Evolutionary conservation across 257 asterid genomes (phyloP).

Genomic region (Jaltomata sinuosa): DNA sequence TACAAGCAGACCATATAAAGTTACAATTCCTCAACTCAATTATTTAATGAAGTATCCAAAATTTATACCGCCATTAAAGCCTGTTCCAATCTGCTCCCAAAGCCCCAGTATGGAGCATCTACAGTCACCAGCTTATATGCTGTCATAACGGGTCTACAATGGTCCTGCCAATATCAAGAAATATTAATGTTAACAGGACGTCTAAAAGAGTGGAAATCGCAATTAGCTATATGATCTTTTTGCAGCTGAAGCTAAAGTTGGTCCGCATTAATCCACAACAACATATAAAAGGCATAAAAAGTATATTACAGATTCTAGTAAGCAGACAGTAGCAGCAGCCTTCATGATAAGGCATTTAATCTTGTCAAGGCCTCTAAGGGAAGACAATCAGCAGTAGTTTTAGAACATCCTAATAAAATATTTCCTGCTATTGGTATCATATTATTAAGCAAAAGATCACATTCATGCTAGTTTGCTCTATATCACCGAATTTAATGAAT

Average conservation of each 20-base stretch:
- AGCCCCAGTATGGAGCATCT: slow-evolving; percentile 90
- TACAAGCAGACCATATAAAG: background rate
- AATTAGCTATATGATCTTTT: background rate
- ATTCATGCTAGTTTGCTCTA: background rate
- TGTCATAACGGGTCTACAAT: slow-evolving; percentile 74
- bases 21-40: background rate
- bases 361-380: background rate
- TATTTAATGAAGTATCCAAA: background rate
- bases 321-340: background rate
- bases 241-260: background rate
- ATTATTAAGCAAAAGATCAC: background rate
- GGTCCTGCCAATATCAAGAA: slow-evolving; percentile 33
- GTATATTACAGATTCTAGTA: background rate
- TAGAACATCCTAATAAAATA: background rate
- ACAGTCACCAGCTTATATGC: slow-evolving; percentile 88
- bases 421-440: background rate
- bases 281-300: background rate
- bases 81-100: slow-evolving; percentile 70
- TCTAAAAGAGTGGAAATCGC: background rate
- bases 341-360: background rate
- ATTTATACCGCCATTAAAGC: slow-evolving; percentile 59
- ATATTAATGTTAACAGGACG: background rate
- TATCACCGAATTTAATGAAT: background rate
- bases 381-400: background rate
- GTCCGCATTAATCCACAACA: background rate